Evolutionary conservation across 75 land plant genomes (phyloP).

Genomic region (Pinus albicaulis): DNA sequence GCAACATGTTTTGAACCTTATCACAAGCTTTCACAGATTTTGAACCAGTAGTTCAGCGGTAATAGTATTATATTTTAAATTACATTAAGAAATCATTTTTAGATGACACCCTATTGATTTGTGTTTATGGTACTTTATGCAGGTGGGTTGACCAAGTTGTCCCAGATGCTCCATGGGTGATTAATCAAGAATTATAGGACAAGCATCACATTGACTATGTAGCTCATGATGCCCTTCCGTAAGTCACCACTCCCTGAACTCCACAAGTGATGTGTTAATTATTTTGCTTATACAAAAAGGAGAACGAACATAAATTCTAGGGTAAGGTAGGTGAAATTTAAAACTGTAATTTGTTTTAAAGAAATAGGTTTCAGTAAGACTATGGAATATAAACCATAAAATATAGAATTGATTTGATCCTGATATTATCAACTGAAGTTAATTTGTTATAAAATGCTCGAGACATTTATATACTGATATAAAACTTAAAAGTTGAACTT

Average conservation of each 20-base stretch:
- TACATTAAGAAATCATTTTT: background rate
- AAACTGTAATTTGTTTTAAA: background rate
- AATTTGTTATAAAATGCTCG: no score
- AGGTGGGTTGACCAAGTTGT: conserved; percentile 94
- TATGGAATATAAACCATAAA: background rate
- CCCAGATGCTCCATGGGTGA: conserved; percentile 88
- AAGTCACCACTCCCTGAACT: conserved; percentile 23
- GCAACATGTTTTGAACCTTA: no score
- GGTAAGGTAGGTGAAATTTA: no score
- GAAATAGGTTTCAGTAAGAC: background rate
- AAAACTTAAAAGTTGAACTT: no score
- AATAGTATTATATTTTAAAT: background rate
- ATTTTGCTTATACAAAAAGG: background rate
- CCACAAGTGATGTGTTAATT: background rate
- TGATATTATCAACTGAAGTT: no score
- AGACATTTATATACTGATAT: no score
- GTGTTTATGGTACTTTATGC: conserved; percentile 9
- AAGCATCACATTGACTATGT: conserved; percentile 82
- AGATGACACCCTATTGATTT: background rate
- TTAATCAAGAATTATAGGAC: conserved; percentile 76
- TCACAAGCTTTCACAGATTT: background rate
- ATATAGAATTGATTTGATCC: no score
- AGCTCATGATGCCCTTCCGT: conserved; percentile 88
- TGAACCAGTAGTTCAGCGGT: background rate
- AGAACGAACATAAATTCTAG: background rate